phyloP scores from a whole-genome alignment of 768 basidiomycete species.

The Auricularia sp. region DNA sequence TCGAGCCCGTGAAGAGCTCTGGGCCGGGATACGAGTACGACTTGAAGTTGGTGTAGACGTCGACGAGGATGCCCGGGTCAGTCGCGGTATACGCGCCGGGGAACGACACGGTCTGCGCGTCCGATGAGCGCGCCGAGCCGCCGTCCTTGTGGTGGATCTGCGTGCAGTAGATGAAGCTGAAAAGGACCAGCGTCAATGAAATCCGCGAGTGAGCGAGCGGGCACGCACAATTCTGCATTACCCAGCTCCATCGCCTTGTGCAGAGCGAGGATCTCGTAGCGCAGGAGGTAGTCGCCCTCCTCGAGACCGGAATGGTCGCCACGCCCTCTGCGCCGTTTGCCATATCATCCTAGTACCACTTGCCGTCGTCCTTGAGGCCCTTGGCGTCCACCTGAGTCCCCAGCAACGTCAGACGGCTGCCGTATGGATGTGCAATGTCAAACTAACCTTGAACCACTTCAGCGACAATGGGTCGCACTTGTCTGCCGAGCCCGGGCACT shows the following conservation, averaged over 20 bases:
- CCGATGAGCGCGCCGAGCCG: constrained; percentile 31
- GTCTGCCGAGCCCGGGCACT: not conserved
- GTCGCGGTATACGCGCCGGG: constrained; percentile 33
- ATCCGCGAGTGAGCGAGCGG: not conserved
- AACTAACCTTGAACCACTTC: not conserved
- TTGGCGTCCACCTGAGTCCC: not conserved
- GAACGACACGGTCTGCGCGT: constrained; percentile 27
- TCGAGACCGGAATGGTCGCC: not conserved
- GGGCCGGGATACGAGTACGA: constrained; percentile 19
- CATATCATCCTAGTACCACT: not conserved
- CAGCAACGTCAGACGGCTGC: too few species aligned
- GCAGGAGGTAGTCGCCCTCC: not conserved
- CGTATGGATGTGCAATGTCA: not conserved
- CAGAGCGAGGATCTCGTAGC: not conserved
- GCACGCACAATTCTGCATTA: not conserved
- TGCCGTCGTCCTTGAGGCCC: not conserved
- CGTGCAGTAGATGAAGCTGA: constrained; percentile 36
- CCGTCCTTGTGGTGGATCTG: constrained; percentile 38
- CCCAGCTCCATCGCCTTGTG: not conserved
- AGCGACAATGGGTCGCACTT: not conserved
- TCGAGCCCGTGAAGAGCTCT: not conserved
- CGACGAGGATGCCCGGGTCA: constrained; percentile 37
- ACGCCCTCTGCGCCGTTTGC: not conserved
- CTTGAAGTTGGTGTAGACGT: constrained; percentile 32
- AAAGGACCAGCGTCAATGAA: not conserved